Base-by-base conservation (phyloP, 1,284 basidiomycete species). In the Meripilus lineatus region DNA sequence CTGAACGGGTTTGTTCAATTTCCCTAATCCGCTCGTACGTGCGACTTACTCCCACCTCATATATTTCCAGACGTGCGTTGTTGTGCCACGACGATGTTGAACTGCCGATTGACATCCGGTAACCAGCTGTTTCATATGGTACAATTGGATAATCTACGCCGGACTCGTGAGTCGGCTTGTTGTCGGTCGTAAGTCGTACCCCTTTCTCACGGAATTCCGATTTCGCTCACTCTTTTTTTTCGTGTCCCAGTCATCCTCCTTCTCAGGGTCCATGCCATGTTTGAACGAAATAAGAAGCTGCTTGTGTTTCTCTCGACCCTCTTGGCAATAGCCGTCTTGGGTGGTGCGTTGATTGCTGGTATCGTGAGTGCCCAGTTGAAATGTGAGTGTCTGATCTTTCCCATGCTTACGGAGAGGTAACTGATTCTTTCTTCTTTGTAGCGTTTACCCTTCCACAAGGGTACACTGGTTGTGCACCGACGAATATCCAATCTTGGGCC, bases 261-360 rank as follows among this genome's bases (percentile, higher is more conserved):
- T 20, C 10, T 41, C 10, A n/a, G 40, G 14, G 33, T 41, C 3
- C 17, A 32, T 32, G 40, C 28, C 5, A 41, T 41, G 40, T 41
- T 17, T 21, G 40, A 30, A 41, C n/a, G 15, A 14, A 41, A 32
- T 17, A 22, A 13, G 4, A 7, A 10, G 10, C 10, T 41, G 11
- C 40, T 41, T 10, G 26, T 30, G 10, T 23, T 11, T 13, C 40
- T 41, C 10, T 23, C 23, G 7, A 22, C 14, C 10, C 28, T 41
- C 28, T 17, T 32, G 15, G 14, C 26, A 10, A 25, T 21, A 10
- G 15, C 26, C 10, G 28, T 21, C 13, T 10, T 33, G 14, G 40
- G 22, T 13, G 26, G 20, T 20, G 17, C 33, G 3, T 17, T 22
- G 30, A 5, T 41, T 22, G 22, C 22, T 4, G 21, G 11, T 15